Base-by-base conservation (phyloP, 805 yeast species). In the Lipomyces mesembrius region DNA sequence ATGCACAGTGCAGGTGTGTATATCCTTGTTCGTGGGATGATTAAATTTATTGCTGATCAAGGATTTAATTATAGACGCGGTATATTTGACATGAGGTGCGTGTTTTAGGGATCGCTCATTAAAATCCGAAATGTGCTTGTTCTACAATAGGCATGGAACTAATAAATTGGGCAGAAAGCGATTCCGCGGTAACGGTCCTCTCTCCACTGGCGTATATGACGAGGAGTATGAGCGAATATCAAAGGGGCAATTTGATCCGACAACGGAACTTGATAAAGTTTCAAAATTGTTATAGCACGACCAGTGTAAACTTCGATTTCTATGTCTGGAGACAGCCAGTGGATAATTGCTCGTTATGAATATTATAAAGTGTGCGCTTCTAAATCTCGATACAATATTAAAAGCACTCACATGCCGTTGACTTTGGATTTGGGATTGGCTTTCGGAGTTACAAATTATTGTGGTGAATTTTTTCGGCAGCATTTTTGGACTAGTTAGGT, bases 141-240 rank as follows among this genome's bases (percentile, higher is more conserved):
- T 17, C 12, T 58, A 27, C 22, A 22, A 12, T 55, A n/a, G 29
- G 14, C 39, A 9, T 14, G 51, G 35, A n/a, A 57, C 35, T 65
- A 34, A 46, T 27, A 12, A 25, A 17, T 37, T 34, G 29, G 22
- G 55, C 37, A 74, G 93, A 2, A 93, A 92, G 77, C 84, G 99
- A 72, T 90, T 94, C 79, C 83, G 92, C 75, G 98, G 98, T 3
- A 94, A 94, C 75, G 99, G 96, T 0, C 92, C 98, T 0, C 79
- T 91, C 55, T 91, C 97, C 12, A 91, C 96, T 6, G 99, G 99
- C 0, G 89, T 89, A 75, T 94, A 90, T 78, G 97, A 93, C 74
- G 94, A 91, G 66, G 91, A 91, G 61, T 90, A 89, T 71, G 92
- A 88, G 52, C 88, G 90, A 67, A 80, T 94, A 66, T 87, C 92